phyloP scores from a whole-genome alignment of 2,329 filamentous ascomycete genomes.

The Didymella glomerata region DNA sequence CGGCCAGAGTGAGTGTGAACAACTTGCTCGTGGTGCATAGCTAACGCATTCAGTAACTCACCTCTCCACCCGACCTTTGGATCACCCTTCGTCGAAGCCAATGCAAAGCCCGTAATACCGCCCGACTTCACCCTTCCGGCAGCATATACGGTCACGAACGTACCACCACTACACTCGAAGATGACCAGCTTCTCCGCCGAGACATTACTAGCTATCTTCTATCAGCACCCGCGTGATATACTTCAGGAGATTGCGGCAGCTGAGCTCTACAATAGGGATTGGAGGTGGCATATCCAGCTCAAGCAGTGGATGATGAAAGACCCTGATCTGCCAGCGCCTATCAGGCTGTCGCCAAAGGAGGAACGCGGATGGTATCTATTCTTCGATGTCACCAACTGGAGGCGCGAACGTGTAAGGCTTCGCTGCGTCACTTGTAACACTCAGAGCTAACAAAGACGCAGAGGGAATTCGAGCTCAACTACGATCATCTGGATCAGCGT shows the following conservation, averaged over 20 bases:
- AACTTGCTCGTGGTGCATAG: background rate
- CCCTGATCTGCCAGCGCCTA: conserved; percentile 54
- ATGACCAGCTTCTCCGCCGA: conserved; percentile 69
- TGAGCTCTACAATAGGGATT: conserved; percentile 64
- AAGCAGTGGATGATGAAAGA: conserved; percentile 66
- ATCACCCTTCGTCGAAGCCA: conserved; percentile 67
- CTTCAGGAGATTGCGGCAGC: conserved; percentile 71
- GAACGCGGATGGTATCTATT: conserved; percentile 64
- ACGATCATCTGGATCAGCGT: conserved; percentile 60
- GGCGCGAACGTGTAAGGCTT: conserved; percentile 57
- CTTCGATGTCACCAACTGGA: conserved; percentile 63
- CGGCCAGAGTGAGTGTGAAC: conserved; percentile 62
- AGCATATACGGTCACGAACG: conserved; percentile 72
- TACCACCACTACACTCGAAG: conserved; percentile 67
- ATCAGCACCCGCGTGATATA: conserved; percentile 71
- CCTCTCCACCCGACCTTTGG: conserved; percentile 71
- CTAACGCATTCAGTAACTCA: conserved; percentile 52
- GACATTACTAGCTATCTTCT: conserved; percentile 75
- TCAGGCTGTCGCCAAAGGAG: conserved; percentile 56
- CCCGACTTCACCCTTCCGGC: conserved; percentile 69
- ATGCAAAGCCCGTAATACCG: conserved; percentile 64
- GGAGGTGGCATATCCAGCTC: conserved; percentile 64
- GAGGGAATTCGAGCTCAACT: conserved; percentile 62
- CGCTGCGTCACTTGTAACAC: background rate
- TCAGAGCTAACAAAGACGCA: conserved; percentile 36